These are phyloP conservation scores for Delphinella strobiligena DNA, from an alignment of 2,329 filamentous ascomycete genomes.

Conservation along the genomic window DNA sequence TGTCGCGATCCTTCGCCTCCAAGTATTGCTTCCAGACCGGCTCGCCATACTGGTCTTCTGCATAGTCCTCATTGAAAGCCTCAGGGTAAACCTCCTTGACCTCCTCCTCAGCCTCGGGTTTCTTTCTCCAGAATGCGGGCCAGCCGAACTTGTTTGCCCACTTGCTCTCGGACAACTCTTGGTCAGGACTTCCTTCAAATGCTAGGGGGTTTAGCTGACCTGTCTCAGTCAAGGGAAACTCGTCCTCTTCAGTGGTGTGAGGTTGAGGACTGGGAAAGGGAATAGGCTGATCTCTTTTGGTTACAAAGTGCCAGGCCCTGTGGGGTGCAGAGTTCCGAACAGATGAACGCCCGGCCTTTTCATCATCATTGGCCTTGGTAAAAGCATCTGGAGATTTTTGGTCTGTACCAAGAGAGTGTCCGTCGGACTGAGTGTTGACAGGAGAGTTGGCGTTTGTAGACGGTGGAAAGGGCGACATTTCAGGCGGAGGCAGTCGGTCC, in stretches of 20 bases:
- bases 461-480: not conserved
- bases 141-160: constrained; percentile 15
- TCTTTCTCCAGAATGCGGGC: constrained; percentile 19
- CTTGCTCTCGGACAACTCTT: constrained; percentile 15
- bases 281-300: constrained; percentile 12
- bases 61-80: constrained; percentile 50
- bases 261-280: constrained; percentile 35
- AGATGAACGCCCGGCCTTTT: no score
- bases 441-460: not conserved
- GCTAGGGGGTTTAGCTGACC: constrained; percentile 5
- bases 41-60: constrained; percentile 49
- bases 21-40: constrained; percentile 76
- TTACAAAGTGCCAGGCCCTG: not conserved
- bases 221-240: constrained; percentile 14
- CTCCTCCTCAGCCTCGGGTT: constrained; percentile 14
- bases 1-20: constrained; percentile 69
- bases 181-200: constrained; percentile 7
- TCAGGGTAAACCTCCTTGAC: constrained; percentile 41
- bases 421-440: not conserved
- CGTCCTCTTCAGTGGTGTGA: constrained; percentile 21
- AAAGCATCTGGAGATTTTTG: no score
- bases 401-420: no score
- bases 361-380: no score
- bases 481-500: not conserved
- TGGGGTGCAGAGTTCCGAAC: no score